Conservation (phyloP, 108 stramenopile species). For the Cyclotella baltica region DNA sequence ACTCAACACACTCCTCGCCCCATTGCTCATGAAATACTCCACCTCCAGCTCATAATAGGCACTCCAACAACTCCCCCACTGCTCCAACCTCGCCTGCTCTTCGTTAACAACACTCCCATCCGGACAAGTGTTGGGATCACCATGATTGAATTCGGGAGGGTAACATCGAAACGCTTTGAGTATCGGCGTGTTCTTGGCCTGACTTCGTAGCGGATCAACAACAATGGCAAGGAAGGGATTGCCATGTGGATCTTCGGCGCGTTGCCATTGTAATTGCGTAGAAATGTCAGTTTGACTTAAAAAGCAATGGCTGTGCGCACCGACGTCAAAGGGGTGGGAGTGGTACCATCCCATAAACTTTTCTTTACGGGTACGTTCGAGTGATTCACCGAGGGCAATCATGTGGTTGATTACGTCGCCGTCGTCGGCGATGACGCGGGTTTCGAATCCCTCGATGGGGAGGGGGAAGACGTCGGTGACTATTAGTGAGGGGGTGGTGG, state of each 20-base stretch:
- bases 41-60: slow-evolving; percentile 93
- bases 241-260: slow-evolving; percentile 95
- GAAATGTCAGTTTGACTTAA: slow-evolving; percentile 92
- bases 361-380: not conserved
- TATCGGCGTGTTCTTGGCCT: slow-evolving; percentile 78
- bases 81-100: slow-evolving; percentile 81
- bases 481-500: slow-evolving; percentile 70
- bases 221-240: slow-evolving; percentile 98
- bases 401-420: slow-evolving; percentile 95
- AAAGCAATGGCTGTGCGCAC: slow-evolving; percentile 90
- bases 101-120: slow-evolving; percentile 82
- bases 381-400: slow-evolving; percentile 94
- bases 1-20: slow-evolving; percentile 71
- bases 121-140: slow-evolving; percentile 81
- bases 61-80: slow-evolving; percentile 97
- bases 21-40: slow-evolving; percentile 75
- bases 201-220: slow-evolving; percentile 86
- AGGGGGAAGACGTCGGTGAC: slow-evolving; percentile 97
- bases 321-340: slow-evolving; percentile 97
- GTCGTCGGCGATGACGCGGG: slow-evolving; percentile 96
- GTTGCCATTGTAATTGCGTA: slow-evolving; percentile 97
- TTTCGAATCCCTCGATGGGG: slow-evolving; percentile 98
- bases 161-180: slow-evolving; percentile 97
- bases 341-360: slow-evolving; percentile 98
- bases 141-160: slow-evolving; percentile 88